Conservation (phyloP, 441 rosid species). For the Melastoma candidum region DNA sequence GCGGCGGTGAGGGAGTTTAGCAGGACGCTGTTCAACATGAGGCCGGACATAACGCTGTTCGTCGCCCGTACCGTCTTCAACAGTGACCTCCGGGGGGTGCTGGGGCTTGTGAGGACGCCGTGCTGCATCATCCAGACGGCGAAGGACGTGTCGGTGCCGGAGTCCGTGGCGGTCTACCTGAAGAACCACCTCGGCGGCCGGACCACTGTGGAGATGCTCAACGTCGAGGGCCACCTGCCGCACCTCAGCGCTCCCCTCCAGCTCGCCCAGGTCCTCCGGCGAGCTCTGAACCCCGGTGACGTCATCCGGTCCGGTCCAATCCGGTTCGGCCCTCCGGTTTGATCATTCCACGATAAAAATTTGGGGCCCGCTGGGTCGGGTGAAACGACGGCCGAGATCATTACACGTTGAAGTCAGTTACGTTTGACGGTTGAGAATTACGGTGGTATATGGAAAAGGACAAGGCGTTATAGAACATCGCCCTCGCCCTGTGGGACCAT, state of each 20-base stretch:
- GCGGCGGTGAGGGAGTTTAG: constrained; percentile 6
- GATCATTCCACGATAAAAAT: too few relatives aligned
- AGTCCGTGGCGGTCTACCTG: constrained; percentile 3
- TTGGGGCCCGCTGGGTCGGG: too few relatives aligned
- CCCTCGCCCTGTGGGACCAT: too few relatives aligned
- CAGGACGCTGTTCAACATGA: constrained; percentile 9
- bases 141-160: constrained; percentile 3
- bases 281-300: background rate
- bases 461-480: too few relatives aligned
- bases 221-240: constrained; percentile 11
- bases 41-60: constrained; percentile 12
- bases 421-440: too few relatives aligned
- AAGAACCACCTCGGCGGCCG: constrained; percentile 9
- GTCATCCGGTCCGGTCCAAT: background rate
- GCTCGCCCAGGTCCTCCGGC: constrained; percentile 6
- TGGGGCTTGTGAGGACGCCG: constrained; percentile 8
- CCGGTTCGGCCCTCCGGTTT: too few relatives aligned
- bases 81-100: constrained; percentile 11
- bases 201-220: constrained; percentile 9
- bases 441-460: too few relatives aligned
- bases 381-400: too few relatives aligned
- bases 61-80: constrained; percentile 4
- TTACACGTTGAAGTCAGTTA: too few relatives aligned
- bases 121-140: constrained; percentile 10
- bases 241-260: constrained; percentile 7